phyloP scores from a whole-genome alignment of 2,329 filamentous ascomycete species.

The Tolypocladium nubicola region DNA sequence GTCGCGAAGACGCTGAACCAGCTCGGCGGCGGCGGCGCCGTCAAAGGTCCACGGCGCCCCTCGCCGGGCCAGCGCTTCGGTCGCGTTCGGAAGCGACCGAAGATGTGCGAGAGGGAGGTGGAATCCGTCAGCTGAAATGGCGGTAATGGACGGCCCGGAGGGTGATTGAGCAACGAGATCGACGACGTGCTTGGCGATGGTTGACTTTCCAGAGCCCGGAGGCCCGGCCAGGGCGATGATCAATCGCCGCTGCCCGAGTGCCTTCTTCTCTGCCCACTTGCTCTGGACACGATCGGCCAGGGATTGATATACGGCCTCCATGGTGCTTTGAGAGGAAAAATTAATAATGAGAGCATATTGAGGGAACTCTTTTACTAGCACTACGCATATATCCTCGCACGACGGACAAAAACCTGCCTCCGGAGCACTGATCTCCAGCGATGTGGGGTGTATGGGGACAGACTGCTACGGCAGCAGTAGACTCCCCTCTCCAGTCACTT shows the following conservation, averaged over 20 bases:
- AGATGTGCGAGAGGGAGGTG: slow-evolving; percentile 15
- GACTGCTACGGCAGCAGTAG: too few species aligned
- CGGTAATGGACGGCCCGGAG: slow-evolving; percentile 9
- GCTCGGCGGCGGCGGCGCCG: slow-evolving; percentile 9
- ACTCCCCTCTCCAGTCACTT: too few species aligned
- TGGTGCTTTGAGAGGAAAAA: background rate
- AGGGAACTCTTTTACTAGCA: background rate
- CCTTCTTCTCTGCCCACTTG: slow-evolving; percentile 11
- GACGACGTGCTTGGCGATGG: slow-evolving; percentile 9
- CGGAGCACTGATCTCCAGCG: slow-evolving; percentile 1
- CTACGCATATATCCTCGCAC: background rate
- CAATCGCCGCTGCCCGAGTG: slow-evolving; percentile 5
- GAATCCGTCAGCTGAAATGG: slow-evolving; percentile 18
- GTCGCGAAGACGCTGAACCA: slow-evolving; percentile 9
- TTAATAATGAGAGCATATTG: background rate
- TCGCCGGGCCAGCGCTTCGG: slow-evolving; percentile 18
- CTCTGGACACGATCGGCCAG: slow-evolving; percentile 10
- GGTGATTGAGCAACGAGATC: slow-evolving; percentile 5
- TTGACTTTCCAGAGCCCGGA: slow-evolving; percentile 11
- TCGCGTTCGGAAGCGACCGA: slow-evolving; percentile 16
- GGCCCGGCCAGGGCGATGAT: slow-evolving; percentile 10
- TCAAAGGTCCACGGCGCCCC: slow-evolving; percentile 24
- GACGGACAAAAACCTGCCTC: background rate
- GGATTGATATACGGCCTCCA: slow-evolving; percentile 14
- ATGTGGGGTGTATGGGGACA: background rate